A percentile compares a stretch with the other conserved stretches of the same genome.
Evolutionary conservation across 352 stramenopile genomes (phyloP).

Genomic region (Globisporangium cederbergense): DNA sequence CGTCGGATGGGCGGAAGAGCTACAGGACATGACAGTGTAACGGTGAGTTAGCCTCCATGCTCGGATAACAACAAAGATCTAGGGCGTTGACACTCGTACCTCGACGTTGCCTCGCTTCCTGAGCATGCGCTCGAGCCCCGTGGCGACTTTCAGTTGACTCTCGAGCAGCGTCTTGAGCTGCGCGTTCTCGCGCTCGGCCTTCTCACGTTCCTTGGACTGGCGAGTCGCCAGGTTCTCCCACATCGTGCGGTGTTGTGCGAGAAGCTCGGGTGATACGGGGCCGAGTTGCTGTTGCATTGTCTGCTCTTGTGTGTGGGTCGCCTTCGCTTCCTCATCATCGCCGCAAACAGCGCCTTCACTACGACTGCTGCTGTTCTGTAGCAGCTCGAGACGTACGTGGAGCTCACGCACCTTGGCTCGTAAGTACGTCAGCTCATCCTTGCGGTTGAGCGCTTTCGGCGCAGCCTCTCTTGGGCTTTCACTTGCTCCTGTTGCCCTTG

Average conservation of each 20-base stretch:
- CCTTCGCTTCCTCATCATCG: background rate
- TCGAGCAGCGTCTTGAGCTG: constrained; percentile 43
- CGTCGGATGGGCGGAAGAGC: background rate
- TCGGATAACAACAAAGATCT: background rate
- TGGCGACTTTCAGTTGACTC: constrained; percentile 46
- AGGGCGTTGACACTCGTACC: background rate
- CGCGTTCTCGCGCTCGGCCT: constrained; percentile 44
- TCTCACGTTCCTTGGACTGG: constrained; percentile 33
- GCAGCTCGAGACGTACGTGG: constrained; percentile 27
- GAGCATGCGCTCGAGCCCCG: constrained; percentile 36
- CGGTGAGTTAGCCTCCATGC: background rate
- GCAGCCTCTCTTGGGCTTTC: constrained; percentile 12
- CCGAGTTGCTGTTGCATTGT: background rate
- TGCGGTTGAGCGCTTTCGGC: constrained; percentile 13
- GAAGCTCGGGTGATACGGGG: background rate
- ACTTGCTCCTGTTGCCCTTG: background rate
- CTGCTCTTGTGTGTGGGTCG: background rate
- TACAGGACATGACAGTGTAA: background rate
- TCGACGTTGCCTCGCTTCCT: constrained; percentile 17
- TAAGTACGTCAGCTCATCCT: constrained; percentile 40
- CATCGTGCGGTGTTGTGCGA: constrained; percentile 10
- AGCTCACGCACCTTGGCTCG: constrained; percentile 38
- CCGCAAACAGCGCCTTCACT: background rate
- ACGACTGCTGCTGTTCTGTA: constrained; percentile 17
- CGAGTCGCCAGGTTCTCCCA: constrained; percentile 44